A percentile compares a stretch with the other conserved stretches of the same genome.
Evolutionary conservation across 2,329 filamentous ascomycete species (phyloP).

Genomic region (Aspergillus oerlinghausenensis): DNA sequence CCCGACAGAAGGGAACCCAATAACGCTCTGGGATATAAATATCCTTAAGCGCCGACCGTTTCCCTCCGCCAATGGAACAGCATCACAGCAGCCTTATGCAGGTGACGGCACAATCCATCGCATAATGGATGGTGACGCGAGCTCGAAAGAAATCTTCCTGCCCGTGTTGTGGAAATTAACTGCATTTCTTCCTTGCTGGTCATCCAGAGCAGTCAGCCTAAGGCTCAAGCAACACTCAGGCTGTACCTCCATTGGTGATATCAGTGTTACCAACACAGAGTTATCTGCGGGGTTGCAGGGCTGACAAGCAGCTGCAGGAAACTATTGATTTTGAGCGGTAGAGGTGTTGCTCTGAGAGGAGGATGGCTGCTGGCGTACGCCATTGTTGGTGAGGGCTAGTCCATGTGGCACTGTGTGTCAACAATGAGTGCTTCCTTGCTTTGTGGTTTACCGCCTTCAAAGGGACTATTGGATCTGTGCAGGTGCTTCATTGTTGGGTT

Average conservation of each 20-base stretch:
- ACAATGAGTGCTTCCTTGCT: neutral
- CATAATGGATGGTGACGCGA: neutral
- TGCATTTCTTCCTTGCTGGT: neutral
- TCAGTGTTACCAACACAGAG: neutral
- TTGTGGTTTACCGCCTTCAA: neutral
- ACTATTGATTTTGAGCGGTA: neutral
- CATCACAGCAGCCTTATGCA: neutral
- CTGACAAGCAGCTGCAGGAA: neutral
- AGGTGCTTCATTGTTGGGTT: neutral
- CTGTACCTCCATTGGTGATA: neutral
- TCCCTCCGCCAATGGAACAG: neutral
- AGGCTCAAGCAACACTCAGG: neutral
- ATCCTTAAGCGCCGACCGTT: slow-evolving; percentile 13
- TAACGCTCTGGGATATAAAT: slow-evolving; percentile 4
- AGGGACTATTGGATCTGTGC: neutral
- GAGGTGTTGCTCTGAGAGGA: neutral
- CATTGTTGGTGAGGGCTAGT: neutral
- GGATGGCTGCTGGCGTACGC: neutral
- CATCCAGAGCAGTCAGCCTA: neutral
- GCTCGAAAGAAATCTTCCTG: neutral
- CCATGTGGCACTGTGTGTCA: neutral
- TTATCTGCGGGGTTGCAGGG: neutral
- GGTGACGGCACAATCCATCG: neutral
- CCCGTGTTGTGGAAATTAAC: neutral
- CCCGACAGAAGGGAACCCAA: slow-evolving; percentile 11